phyloP scores from a whole-genome alignment of 768 basidiomycete species.

The Hydnomerulius pinastri region DNA sequence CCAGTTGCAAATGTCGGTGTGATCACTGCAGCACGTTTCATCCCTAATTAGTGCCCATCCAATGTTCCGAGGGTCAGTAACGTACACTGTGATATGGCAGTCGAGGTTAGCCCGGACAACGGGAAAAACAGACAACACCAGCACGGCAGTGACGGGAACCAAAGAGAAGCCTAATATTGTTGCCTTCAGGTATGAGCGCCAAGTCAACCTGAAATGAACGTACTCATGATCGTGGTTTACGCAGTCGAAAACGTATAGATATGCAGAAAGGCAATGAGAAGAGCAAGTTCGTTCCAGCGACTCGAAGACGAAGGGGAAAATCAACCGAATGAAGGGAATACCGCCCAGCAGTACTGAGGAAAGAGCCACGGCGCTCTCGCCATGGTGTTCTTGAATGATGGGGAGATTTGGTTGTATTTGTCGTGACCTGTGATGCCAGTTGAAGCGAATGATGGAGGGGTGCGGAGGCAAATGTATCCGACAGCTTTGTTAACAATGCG shows the following conservation, averaged over 20 bases:
- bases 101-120: slow-evolving; percentile 10
- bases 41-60: neutral
- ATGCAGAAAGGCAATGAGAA: neutral
- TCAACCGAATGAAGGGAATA: neutral
- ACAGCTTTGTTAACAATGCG: neutral
- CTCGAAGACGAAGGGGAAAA: neutral
- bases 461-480: neutral
- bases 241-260: too few relatives aligned
- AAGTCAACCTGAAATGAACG: neutral
- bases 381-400: slow-evolving; percentile 11
- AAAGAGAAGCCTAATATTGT: slow-evolving; percentile 3
- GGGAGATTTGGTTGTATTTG: neutral
- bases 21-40: neutral
- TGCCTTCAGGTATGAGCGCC: neutral
- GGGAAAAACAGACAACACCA: slow-evolving; percentile 11
- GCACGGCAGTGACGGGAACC: neutral
- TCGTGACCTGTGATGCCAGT: neutral
- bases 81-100: slow-evolving; percentile 11
- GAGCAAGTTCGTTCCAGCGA: neutral
- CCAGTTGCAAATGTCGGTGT: slow-evolving; percentile 12
- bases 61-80: neutral
- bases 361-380: neutral
- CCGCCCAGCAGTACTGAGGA: slow-evolving; percentile 15
- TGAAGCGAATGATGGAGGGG: neutral
- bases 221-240: slow-evolving; percentile 17